Evolutionary conservation across 192 early-diverging fungal genomes (phyloP), one percentile per base, ranked within the genome.

Genomic region (Coemansia aciculifera): DNA sequence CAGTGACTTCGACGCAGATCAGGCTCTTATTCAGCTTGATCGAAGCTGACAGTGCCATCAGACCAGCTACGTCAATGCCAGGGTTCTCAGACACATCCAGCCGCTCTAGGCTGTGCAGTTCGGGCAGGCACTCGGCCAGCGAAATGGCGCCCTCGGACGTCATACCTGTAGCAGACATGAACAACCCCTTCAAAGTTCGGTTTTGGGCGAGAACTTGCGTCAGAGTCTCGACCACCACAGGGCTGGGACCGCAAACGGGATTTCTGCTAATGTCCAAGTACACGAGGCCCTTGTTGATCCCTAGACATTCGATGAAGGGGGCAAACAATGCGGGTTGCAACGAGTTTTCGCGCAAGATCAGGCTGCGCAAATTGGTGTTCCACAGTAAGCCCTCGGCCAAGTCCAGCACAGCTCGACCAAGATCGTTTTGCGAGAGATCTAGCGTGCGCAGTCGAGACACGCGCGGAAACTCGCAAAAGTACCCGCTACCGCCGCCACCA

Each of bases 11-110:
- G 37, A 96, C 70, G 63, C 85, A 87, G 21, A 88, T 87, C 48
- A 96, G 68, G 49, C 88, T 88, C 43, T 81, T 71, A 75, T 94
- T 96, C 73, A 92, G 88, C 62, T 90, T 89, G 36, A 95, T 84
- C n/a, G 89, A 89, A 9, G 88, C 90, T 3, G 91, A 83, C n/a
- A 96, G 77, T 3, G 94, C 92, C 85, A 93, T 89, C 10, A 93
- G 74, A 8, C 94, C 95, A 2, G 89, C 91, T 66, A 94, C 73
- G 29, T 90, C 89, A 38, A 96, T 90, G 2, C 68, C 77, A 11
- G 88, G 85, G 73, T 96, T 96, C 23, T 85, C 77, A 5, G 90
- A 89, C 34, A 96, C 73, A 71, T 95, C 91, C 65, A 96, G 85
- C 54, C 87, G 83, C 63, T 81, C 77, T 12, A 96, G 75, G 27